These are phyloP conservation scores for Exophiala calicioides DNA, from an alignment of 2,329 filamentous ascomycete species.

Conservation along the genomic window DNA sequence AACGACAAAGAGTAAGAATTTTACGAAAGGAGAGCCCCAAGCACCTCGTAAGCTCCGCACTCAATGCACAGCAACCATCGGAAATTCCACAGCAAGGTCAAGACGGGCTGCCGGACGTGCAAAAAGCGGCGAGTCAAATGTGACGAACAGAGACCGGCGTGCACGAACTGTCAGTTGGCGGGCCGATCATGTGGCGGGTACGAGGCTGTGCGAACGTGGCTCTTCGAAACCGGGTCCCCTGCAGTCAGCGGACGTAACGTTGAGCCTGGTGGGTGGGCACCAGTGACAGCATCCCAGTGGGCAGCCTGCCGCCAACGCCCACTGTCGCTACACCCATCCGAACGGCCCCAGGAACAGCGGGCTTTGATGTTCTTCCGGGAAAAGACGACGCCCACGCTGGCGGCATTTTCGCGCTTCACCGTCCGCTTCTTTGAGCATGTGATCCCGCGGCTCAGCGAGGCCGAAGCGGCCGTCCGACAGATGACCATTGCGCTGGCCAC, in stretches of 20 bases:
- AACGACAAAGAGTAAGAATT: too few relatives aligned
- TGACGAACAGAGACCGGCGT: constrained; percentile 47
- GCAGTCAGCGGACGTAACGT: too few relatives aligned
- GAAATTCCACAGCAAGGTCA: constrained; percentile 2
- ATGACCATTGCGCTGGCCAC: constrained; percentile 7
- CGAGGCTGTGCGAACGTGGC: too few relatives aligned
- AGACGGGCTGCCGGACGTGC: constrained; percentile 38
- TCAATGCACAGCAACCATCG: neutral
- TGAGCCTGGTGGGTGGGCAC: too few relatives aligned
- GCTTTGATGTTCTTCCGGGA: constrained; percentile 6
- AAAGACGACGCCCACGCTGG: constrained; percentile 2
- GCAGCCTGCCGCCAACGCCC: too few relatives aligned
- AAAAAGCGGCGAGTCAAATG: constrained; percentile 38
- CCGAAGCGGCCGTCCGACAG: constrained; percentile 5
- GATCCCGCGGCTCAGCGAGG: neutral
- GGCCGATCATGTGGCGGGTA: neutral
- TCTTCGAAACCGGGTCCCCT: neutral
- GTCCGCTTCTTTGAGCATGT: neutral
- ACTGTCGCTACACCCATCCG: too few relatives aligned
- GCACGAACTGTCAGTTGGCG: constrained; percentile 22
- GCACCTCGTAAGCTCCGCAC: neutral
- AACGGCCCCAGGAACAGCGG: neutral
- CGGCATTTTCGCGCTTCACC: constrained; percentile 6
- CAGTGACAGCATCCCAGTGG: too few relatives aligned
- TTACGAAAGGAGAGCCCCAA: too few relatives aligned